phyloP scores from a whole-genome alignment of 805 yeast genomes.

The Dipodascus albidus region DNA sequence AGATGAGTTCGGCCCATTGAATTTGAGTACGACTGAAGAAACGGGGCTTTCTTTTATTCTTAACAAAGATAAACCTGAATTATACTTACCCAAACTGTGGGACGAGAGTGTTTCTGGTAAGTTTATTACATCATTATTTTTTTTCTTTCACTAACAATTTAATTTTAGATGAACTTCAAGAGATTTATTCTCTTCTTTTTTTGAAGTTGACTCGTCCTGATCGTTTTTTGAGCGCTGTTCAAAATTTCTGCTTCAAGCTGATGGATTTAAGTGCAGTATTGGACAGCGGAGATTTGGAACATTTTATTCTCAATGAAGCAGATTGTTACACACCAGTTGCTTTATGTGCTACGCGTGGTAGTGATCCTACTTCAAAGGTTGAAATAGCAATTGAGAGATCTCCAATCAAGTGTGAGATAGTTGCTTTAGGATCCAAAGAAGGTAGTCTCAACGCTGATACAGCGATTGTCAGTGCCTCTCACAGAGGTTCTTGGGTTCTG shows the following conservation, averaged over 20 bases:
- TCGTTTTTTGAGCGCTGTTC: slow-evolving; percentile 5
- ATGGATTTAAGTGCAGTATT: background rate
- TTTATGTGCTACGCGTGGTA: slow-evolving; percentile 47
- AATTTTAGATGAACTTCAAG: background rate
- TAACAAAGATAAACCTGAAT: background rate
- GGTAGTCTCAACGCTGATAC: slow-evolving; percentile 45
- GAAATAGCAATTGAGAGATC: slow-evolving; percentile 30
- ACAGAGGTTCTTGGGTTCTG: slow-evolving; percentile 56
- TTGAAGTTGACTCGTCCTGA: slow-evolving; percentile 5
- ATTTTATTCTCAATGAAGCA: slow-evolving; percentile 15
- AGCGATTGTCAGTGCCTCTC: slow-evolving; percentile 36
- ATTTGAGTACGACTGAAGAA: background rate
- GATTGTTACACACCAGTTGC: slow-evolving; percentile 31
- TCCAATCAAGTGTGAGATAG: slow-evolving; percentile 24
- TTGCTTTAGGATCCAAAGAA: slow-evolving; percentile 67
- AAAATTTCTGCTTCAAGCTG: slow-evolving; percentile 3
- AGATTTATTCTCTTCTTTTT: background rate
- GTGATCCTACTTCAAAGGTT: slow-evolving; percentile 54
- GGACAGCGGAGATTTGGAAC: slow-evolving; percentile 6
- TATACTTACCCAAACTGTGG: background rate
- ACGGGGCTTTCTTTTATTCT: background rate
- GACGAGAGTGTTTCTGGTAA: background rate
- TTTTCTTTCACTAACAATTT: background rate
- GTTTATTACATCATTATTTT: background rate
- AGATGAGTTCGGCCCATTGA: background rate